Evolutionary conservation across 306 rosid species (phyloP).

Genomic region (Hippophae rhamnoides): DNA sequence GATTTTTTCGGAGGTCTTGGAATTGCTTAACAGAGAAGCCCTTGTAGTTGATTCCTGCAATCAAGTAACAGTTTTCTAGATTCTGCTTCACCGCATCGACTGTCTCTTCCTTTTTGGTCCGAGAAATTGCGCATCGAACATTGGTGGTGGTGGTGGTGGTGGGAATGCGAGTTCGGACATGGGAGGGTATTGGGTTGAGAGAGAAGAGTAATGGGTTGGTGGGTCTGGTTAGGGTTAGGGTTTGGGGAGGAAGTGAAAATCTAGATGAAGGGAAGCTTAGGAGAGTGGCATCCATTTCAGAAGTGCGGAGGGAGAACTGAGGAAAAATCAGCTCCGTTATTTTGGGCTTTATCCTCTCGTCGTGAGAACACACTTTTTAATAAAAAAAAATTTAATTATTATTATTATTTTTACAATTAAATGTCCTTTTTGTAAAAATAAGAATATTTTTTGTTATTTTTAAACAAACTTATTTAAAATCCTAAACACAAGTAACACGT

Average conservation of each 20-base stretch:
- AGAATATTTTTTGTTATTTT: too few species aligned
- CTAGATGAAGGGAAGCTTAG: conserved; percentile 38
- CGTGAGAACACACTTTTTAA: too few species aligned
- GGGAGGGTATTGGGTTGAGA: conserved; percentile 7
- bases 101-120: conserved; percentile 66
- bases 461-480: too few species aligned
- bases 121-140: conserved; percentile 65
- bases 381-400: too few species aligned
- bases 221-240: conserved; percentile 34
- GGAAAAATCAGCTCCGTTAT: not conserved
- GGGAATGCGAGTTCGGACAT: conserved; percentile 16
- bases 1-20: conserved; percentile 63
- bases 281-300: conserved; percentile 58
- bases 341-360: too few species aligned
- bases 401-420: too few species aligned
- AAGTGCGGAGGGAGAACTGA: not conserved
- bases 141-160: conserved; percentile 19
- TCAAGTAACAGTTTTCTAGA: conserved; percentile 64
- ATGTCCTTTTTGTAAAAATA: too few species aligned
- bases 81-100: conserved; percentile 57
- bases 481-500: too few species aligned
- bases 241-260: conserved; percentile 23
- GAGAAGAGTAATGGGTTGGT: conserved; percentile 32
- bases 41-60: conserved; percentile 80
- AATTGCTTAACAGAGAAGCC: conserved; percentile 81